phyloP scores from a whole-genome alignment of 139 green algal species.

The Asterochloris sp. region DNA sequence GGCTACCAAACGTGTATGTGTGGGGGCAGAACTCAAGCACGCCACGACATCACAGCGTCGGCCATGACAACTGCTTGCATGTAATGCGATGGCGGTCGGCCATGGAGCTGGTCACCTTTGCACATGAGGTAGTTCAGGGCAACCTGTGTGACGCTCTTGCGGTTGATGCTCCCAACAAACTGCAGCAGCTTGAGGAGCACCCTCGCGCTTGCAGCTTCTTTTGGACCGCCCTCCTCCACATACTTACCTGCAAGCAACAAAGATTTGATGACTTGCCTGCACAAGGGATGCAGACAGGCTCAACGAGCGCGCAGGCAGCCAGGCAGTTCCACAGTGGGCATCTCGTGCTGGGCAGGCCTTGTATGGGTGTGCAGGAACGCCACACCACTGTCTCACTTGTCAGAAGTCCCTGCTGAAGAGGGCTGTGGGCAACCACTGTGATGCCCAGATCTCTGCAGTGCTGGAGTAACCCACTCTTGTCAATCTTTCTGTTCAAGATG shows the following conservation, averaged over 20 bases:
- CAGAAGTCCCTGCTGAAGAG: constrained; percentile 35
- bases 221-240: constrained; percentile 8
- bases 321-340: too few relatives aligned
- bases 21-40: too few relatives aligned
- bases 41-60: too few relatives aligned
- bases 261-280: not conserved
- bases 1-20: too few relatives aligned
- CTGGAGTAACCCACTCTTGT: constrained; percentile 30
- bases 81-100: too few relatives aligned
- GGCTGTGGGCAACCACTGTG: constrained; percentile 37
- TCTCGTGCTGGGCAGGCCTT: too few relatives aligned
- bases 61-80: too few relatives aligned
- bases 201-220: constrained; percentile 1
- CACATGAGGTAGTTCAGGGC: constrained; percentile 37
- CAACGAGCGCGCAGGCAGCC: too few relatives aligned
- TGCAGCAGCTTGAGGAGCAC: constrained; percentile 45
- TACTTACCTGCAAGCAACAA: constrained; percentile 18
- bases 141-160: constrained; percentile 40
- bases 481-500: constrained; percentile 24
- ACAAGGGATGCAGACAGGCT: not conserved
- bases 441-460: constrained; percentile 27
- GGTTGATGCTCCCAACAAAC: constrained; percentile 36
- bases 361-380: not conserved
- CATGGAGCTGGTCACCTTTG: constrained; percentile 19
- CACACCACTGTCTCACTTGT: constrained; percentile 12